A percentile compares a stretch with the other conserved stretches of the same genome.
These are phyloP conservation scores for Lactifluus rugatus DNA, from an alignment of 768 basidiomycete species.

Conservation along the genomic window DNA sequence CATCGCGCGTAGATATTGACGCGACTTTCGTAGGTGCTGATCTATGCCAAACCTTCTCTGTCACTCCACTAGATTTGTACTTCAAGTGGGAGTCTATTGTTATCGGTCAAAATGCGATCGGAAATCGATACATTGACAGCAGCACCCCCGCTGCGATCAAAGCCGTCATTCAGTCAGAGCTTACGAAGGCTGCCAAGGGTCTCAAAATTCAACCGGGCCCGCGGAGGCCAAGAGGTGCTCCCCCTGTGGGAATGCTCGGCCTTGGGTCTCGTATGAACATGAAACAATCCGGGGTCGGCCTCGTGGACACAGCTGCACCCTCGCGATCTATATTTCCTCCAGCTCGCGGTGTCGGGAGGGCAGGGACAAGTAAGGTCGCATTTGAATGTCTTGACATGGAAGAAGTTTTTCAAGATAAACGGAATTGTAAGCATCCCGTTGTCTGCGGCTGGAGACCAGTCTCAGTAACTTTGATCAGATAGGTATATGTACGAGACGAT, in stretches of 20 bases:
- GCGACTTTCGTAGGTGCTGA: constrained; percentile 38
- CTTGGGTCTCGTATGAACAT: constrained; percentile 22
- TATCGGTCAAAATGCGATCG: background rate
- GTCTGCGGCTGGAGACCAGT: background rate
- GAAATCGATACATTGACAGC: constrained; percentile 17
- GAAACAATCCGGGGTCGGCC: constrained; percentile 22
- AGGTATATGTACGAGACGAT: constrained; percentile 93
- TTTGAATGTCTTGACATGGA: constrained; percentile 15
- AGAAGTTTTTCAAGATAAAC: constrained; percentile 27
- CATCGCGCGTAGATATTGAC: background rate
- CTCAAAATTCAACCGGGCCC: background rate
- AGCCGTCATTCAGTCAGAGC: constrained; percentile 3
- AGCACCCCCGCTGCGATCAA: constrained; percentile 7
- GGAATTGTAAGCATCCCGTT: constrained; percentile 42
- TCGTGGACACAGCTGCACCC: background rate
- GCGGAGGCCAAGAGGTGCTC: background rate
- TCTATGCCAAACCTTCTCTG: constrained; percentile 54
- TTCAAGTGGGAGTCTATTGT: constrained; percentile 59
- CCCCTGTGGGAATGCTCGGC: constrained; percentile 16
- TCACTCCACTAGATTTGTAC: constrained; percentile 42
- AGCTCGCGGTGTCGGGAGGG: background rate
- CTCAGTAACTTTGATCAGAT: constrained; percentile 31
- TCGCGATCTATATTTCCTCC: background rate
- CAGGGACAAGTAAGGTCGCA: constrained; percentile 4
- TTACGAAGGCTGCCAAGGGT: background rate